Evolutionary conservation across 164 flowering plant genomes (phyloP).

Genomic region (Aristolochia californica): DNA sequence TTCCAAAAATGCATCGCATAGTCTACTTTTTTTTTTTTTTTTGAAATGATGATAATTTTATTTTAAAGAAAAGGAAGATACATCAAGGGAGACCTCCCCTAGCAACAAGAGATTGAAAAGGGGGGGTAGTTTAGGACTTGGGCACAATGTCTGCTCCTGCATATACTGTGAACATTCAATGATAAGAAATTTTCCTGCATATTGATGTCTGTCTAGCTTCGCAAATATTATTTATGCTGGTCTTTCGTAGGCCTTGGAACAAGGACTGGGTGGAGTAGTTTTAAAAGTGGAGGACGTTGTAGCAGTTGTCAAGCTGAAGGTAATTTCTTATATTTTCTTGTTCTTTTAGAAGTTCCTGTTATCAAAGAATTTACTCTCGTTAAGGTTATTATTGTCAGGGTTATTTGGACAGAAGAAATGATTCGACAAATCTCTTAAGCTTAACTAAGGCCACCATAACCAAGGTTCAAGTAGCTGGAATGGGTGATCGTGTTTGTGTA

Average conservation of each 20-base stretch:
- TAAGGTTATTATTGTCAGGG: constrained; percentile 36
- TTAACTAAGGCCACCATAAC: constrained; percentile 55
- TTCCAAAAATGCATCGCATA: too few relatives aligned
- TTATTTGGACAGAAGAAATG: constrained; percentile 70
- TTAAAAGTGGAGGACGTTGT: constrained; percentile 56
- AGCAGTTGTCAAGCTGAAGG: constrained; percentile 67
- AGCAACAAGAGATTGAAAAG: too few relatives aligned
- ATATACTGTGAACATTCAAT: too few relatives aligned
- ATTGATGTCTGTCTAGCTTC: too few relatives aligned
- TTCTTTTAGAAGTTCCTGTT: neutral
- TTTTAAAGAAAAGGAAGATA: too few relatives aligned
- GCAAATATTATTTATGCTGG: neutral
- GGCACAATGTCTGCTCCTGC: too few relatives aligned
- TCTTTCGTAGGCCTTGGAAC: constrained; percentile 61
- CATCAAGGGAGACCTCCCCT: too few relatives aligned
- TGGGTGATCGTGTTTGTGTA: constrained; percentile 95
- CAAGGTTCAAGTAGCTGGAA: constrained; percentile 48
- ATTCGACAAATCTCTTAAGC: constrained; percentile 32
- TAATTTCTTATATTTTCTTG: constrained; percentile 11
- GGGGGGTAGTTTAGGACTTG: too few relatives aligned
- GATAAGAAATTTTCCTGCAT: too few relatives aligned
- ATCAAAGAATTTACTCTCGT: neutral
- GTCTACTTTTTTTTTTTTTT: too few relatives aligned
- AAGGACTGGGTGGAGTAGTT: constrained; percentile 77
- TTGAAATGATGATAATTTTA: too few relatives aligned